phyloP scores from a whole-genome alignment of 106 monocot genomes.

The Allium sativum region DNA sequence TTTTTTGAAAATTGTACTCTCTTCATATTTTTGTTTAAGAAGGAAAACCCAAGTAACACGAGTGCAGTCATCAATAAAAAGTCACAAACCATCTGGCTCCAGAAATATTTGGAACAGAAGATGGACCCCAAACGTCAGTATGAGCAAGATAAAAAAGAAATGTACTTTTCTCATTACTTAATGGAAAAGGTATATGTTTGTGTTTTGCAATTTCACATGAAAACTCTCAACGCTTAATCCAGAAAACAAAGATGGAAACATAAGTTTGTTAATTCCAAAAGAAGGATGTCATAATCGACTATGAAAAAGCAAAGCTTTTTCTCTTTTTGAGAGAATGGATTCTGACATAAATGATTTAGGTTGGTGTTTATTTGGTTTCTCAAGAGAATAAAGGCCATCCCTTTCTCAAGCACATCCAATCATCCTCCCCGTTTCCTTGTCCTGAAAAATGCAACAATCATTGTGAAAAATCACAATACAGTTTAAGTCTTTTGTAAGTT shows the following conservation, averaged over 20 bases:
- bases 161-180: not conserved
- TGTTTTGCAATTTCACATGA: conserved; percentile 8
- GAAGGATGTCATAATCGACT: not conserved
- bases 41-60: conserved; percentile 3
- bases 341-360: not conserved
- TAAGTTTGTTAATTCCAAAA: not conserved
- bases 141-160: conserved; percentile 5
- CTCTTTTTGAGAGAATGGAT: not conserved
- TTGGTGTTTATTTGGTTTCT: not conserved
- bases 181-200: not conserved
- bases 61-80: conserved; percentile 7
- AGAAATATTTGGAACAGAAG: not conserved
- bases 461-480: not conserved
- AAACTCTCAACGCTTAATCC: conserved; percentile 2
- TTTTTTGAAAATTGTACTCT: not conserved
- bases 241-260: conserved; percentile 2
- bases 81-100: conserved; percentile 4
- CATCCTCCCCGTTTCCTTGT: not conserved
- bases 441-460: conserved; percentile 3
- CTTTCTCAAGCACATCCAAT: not conserved
- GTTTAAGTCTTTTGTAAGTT: not conserved
- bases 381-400: conserved; percentile 1
- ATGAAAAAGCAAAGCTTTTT: conserved; percentile 3
- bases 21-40: not conserved
- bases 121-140: not conserved